Evolutionary conservation across 495 filamentous ascomycete genomes (phyloP), one percentile per base, ranked within the genome.

Genomic region (Physcia stellaris): DNA sequence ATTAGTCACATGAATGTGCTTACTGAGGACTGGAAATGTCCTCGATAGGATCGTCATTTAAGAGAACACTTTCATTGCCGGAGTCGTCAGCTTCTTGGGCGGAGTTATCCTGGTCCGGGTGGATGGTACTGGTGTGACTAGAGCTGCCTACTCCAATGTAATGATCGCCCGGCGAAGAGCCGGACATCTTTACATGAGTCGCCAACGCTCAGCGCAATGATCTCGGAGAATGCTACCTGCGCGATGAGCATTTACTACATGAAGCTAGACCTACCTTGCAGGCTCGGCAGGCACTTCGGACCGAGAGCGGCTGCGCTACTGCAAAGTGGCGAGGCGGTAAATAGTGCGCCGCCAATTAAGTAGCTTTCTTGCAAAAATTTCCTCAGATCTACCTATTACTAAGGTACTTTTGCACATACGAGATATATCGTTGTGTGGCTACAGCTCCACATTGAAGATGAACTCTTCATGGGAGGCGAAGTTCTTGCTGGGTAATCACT

Each of bases 11-110:
- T n/a, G n/a, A n/a, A n/a, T n/a, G n/a, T n/a, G n/a, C 56, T 46
- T 43, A 69, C 66, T 62, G 63, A 36, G 67, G 66, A 53, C 54
- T 52, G 33, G 64, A 49, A 37, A 68, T 60, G 37, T 64, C 64
- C 32, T 56, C 53, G 12, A 75, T 56, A 28, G 70, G 62, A 54
- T 75, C 72, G 34, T 68, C 63, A 23, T 53, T 50, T 7, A 66
- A 50, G 3, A 66, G 18, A 12, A 50, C 41, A 17, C 12, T 28
- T n/a, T n/a, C n/a, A n/a, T n/a, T n/a, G n/a, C n/a, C n/a, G n/a
- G n/a, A n/a, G n/a, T n/a, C n/a, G n/a, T n/a, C n/a, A n/a, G n/a
- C n/a, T n/a, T n/a, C n/a, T n/a, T n/a, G n/a, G n/a, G n/a, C 35
- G 23, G 48, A 41, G 35, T 52, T 51, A 39, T 63, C 56, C 19